Base-by-base conservation (phyloP, 805 yeast genomes). In the Candida tallmaniae region DNA sequence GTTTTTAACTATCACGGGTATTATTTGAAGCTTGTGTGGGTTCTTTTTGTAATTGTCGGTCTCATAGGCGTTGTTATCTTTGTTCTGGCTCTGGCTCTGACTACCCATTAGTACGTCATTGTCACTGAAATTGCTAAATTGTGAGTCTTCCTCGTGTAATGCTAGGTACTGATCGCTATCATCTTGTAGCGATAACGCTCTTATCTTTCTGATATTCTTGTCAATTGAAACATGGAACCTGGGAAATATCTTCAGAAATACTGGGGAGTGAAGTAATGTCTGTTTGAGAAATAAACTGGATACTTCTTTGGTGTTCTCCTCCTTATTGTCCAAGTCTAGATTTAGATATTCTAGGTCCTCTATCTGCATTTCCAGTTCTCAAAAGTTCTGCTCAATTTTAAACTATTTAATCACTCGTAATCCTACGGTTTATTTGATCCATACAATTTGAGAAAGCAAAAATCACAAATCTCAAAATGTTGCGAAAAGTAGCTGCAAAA, bases 241-340 rank as follows among this genome's bases (percentile, higher is more conserved):
- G 9, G 60, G 58, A 38, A 56, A 54, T 16, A 70, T 55, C 13
- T 53, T 48, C 17, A 48, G 45, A 19, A 68, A 47, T 1, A 63
- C 48, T 2, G 76, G 72, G 12, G 73, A 62, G 12, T 58, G 58
- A 23, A 66, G 44, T n/a, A 72, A 41, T 9, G 68, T 65, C 38
- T 61, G 58, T 40, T 60, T 61, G 23, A 57, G 36, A 30, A 48
- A 60, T 6, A 37, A 11, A 3, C 18, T 16, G 1, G 34, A 25
- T 6, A 12, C 14, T 0, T 43, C 35, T 12, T 43, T 34, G 2
- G 16, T 19, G 13, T 15, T 16, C 9, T 30, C 23, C 17, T 31
- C 32, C 18, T 11, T 15, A 5, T 12, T 10, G 4, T 32, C 32
- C 7, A 32, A 11, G 20, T 34, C 35, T 3, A 42, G 29, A 28